Evolutionary conservation across 192 early-diverging fungal genomes (phyloP).

Genomic region (Entrophospora sp.): DNA sequence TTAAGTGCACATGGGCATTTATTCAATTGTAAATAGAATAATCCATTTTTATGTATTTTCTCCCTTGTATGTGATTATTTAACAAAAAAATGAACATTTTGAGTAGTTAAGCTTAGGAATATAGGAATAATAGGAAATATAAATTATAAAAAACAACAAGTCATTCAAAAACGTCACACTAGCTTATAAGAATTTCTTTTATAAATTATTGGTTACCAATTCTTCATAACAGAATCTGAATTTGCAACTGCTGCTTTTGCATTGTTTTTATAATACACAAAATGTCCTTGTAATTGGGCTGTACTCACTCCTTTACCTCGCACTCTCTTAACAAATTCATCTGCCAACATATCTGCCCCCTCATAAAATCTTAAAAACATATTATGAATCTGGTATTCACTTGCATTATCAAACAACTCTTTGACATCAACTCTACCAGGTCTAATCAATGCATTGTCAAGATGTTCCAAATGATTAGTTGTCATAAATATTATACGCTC

Average conservation of each 20-base stretch:
- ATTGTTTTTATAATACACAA: conserved; percentile 77
- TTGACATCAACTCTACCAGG: conserved; percentile 75
- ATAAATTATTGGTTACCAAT: too few relatives aligned
- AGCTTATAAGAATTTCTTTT: too few relatives aligned
- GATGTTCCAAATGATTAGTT: conserved; percentile 71
- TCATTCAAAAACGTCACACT: too few relatives aligned
- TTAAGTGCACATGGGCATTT: too few relatives aligned
- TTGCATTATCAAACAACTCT: conserved; percentile 67
- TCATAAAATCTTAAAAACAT: conserved; percentile 82
- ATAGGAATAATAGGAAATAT: too few relatives aligned
- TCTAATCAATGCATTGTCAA: conserved; percentile 73
- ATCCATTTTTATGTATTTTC: too few relatives aligned
- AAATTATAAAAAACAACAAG: too few relatives aligned
- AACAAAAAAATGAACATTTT: too few relatives aligned
- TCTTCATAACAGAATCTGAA: conserved; percentile 13
- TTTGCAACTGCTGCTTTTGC: conserved; percentile 60
- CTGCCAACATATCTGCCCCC: conserved; percentile 45
- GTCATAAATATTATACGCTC: conserved; percentile 89
- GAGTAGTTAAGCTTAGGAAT: too few relatives aligned
- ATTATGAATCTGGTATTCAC: conserved; percentile 49
- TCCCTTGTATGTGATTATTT: too few relatives aligned
- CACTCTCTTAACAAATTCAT: conserved; percentile 56
- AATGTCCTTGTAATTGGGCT: conserved; percentile 91
- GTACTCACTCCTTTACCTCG: conserved; percentile 59
- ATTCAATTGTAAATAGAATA: too few relatives aligned